These are phyloP conservation scores for Salvia hispanica DNA, from an alignment of 257 asterid species.

Conservation along the genomic window DNA sequence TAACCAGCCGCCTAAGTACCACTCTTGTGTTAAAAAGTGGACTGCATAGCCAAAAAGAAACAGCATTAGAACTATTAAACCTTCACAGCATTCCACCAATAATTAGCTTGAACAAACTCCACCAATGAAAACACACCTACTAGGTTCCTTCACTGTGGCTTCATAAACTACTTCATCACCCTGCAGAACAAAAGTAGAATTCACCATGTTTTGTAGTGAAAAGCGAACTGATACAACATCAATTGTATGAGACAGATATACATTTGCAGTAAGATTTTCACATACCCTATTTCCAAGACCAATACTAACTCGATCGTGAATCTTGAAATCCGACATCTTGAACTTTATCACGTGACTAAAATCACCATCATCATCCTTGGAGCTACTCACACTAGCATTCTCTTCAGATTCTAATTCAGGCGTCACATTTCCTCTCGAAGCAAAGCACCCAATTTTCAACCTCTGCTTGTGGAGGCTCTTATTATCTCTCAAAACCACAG, in stretches of 20 bases:
- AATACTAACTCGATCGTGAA: constrained; percentile 75
- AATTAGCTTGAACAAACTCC: constrained; percentile 12
- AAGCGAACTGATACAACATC: too few relatives aligned
- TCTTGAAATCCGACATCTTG: constrained; percentile 75
- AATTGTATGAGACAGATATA: constrained; percentile 13
- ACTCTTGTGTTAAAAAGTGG: constrained; percentile 73
- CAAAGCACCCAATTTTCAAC: constrained; percentile 41
- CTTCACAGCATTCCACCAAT: constrained; percentile 8
- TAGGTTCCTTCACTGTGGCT: constrained; percentile 74
- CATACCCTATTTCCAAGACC: constrained; percentile 81
- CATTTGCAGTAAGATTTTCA: constrained; percentile 7
- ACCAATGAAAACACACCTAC: constrained; percentile 54
- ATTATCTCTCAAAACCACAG: constrained; percentile 28
- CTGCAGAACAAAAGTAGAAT: constrained; percentile 47
- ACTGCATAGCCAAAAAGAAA: constrained; percentile 58
- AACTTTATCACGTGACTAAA: constrained; percentile 84
- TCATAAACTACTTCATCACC: constrained; percentile 80
- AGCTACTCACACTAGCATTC: constrained; percentile 39
- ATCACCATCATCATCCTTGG: constrained; percentile 54
- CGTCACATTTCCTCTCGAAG: constrained; percentile 43
- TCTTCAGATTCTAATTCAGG: constrained; percentile 48
- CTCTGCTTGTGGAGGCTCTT: constrained; percentile 27
- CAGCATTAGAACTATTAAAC: constrained; percentile 21
- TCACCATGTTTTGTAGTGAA: too few relatives aligned
- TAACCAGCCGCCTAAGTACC: constrained; percentile 69